Base-by-base conservation (phyloP, 345 rosid genomes). In the Clausena lansium region DNA sequence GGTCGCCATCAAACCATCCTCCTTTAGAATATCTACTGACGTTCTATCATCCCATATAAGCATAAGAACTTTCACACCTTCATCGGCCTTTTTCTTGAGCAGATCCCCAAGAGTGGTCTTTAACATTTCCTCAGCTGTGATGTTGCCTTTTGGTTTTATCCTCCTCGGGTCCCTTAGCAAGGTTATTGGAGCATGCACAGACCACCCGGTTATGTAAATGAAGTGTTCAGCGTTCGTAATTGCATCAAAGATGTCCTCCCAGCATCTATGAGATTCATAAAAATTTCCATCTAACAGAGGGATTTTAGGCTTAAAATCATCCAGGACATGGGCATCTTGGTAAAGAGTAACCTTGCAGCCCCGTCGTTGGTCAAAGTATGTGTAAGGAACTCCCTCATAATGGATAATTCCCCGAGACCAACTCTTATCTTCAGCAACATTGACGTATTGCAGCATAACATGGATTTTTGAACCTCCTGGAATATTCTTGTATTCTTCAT, bases 21-120 rank as follows among this genome's bases (percentile, higher is more conserved):
- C 72, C 79, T 75, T 89, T 7, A 94, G 52, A 10, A 76, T 64
- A 9, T 70, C 64, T 35, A 87, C 71, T 6, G 97, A 94, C 3
- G 97, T 91, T 79, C 92, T 83, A 60, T 90, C 97, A 68, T 93
- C 97, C 98, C 97, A 94, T 57, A 94, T 90, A 70, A 93, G 89
- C 87, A 94, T 33, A 6, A 94, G 80, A 41, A 94, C 97, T 0
- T 67, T 81, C 67, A 93, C 87, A 20, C 91, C 92, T 60, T 89
- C 89, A 4, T 85, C 77, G 0, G 97, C 97, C 79, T 93, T 94
- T 65, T 73, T 81, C 82, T 83, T 85, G 2, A 93, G 73, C 64
- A 94, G 71, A 30, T 93, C 89, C 5, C 98, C 97, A 5, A 93
- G 83, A 68, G 74, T 86, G 1, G 85, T 45, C 50, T 45, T 45